Evolutionary conservation across 2,329 filamentous ascomycete genomes (phyloP).

Genomic region (Exophiala viscosa): DNA sequence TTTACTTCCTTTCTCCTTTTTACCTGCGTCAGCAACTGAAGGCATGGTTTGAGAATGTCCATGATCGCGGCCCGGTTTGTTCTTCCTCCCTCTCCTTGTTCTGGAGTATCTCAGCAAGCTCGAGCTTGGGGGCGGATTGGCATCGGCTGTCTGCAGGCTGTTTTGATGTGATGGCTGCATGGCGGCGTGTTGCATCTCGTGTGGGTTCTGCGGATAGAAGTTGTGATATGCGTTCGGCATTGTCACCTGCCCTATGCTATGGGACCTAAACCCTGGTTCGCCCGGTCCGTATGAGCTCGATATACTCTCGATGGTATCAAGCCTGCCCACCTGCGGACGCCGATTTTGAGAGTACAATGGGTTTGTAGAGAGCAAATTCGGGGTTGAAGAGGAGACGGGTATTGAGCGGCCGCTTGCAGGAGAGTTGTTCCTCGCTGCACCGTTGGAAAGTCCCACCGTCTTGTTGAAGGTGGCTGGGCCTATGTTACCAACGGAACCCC

Average conservation of each 20-base stretch:
- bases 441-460: conserved; percentile 19
- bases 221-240: not conserved
- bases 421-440: conserved; percentile 20
- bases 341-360: conserved; percentile 2
- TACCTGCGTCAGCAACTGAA: not conserved
- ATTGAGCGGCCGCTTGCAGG: conserved; percentile 21
- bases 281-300: conserved; percentile 14
- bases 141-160: not conserved
- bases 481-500: conserved; percentile 21
- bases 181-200: too few relatives aligned
- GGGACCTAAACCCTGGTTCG: conserved; percentile 12
- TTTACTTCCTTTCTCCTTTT: conserved; percentile 17
- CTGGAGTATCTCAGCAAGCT: not conserved
- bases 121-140: not conserved
- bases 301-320: conserved; percentile 26
- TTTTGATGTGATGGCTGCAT: too few relatives aligned
- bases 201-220: too few relatives aligned
- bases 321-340: conserved; percentile 20
- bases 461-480: conserved; percentile 23
- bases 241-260: conserved; percentile 4
- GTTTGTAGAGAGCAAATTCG: conserved; percentile 19
- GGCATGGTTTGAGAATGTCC: conserved; percentile 12
- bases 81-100: conserved; percentile 13
- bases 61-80: conserved; percentile 10
- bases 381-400: conserved; percentile 23